Conservation (phyloP, 306 rosid species). For the Pyrus betulifolia region DNA sequence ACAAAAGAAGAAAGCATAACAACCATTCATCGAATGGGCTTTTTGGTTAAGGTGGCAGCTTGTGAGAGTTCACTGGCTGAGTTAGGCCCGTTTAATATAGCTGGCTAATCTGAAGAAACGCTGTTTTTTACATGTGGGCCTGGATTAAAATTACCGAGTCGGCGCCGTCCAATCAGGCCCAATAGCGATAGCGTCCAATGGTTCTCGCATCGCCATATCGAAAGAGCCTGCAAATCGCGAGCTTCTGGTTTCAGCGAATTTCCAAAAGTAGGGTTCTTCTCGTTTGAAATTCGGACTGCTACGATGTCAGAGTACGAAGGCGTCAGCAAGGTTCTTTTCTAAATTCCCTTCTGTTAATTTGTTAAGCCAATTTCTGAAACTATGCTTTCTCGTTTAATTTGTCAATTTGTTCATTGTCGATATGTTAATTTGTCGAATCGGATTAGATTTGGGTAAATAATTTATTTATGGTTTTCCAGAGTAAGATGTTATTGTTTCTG, state of each 20-base stretch:
- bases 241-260: constrained; percentile 11
- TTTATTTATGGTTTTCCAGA: not conserved
- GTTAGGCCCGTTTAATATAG: no score
- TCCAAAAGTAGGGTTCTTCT: constrained; percentile 15
- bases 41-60: no score
- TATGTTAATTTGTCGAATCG: no score
- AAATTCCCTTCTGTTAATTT: not conserved
- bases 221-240: not conserved
- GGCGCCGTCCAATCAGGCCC: not conserved
- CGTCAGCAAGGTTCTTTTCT: constrained; percentile 22
- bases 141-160: no score
- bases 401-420: not conserved
- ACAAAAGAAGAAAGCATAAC: no score
- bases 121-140: no score
- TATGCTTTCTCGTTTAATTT: not conserved
- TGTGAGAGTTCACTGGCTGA: no score
- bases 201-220: not conserved
- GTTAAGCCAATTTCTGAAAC: not conserved
- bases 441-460: no score
- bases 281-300: constrained; percentile 24
- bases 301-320: constrained; percentile 51
- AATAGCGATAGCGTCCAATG: not conserved
- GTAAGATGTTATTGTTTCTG: not conserved
- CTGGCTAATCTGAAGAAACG: no score
- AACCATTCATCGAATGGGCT: no score